Base-by-base conservation (phyloP, 148 eudicot species). In the Rhododendron kiyosumense region DNA sequence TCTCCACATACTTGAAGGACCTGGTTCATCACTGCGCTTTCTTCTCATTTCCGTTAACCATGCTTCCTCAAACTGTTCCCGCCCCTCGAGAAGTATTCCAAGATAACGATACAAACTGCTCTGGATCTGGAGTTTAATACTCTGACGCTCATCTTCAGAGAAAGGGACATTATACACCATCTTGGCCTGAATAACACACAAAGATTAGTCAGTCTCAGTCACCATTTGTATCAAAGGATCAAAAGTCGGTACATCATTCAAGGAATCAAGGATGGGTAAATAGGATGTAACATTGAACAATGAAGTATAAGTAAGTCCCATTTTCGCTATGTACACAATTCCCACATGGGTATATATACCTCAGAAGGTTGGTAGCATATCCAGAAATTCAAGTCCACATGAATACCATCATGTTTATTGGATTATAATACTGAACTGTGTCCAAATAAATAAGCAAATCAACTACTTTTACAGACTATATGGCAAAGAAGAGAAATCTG, bases 21-120 rank as follows among this genome's bases (percentile, higher is more conserved):
- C 91, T 80, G 91, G 92, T 78, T 93, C 88, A 78, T 92, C 91
- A 79, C 41, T 54, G 38, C 41, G 84, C 82, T 86, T 85, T 87
- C 88, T 89, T 81, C 88, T 90, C 86, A 89, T 78, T 87, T 89
- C 93, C 11, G 15, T 41, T 69, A 84, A 81, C 82, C 87, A 74
- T 59, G 95, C 94, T 88, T 96, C 95, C 89, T 93, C 94, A 86
- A 95, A 92, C 32, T 51, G 89, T 86, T 96, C 94, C 65, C 92
- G 98, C 18, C 88, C 93, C 89, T 94, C 99, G 41, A 96, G 96
- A 82, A 96, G 84, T 87, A 92, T 92, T 15, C 90, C 92, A 88
- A 95, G 89, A 88, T 94, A 94, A 57, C 88, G 63, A 84, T 94
- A 96, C 59, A 96, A 84, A 84, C 88, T 92, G 81, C 92, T 88